These are phyloP conservation scores for Aspergillus wentii DNA, from an alignment of 495 filamentous ascomycete genomes.

Conservation along the genomic window DNA sequence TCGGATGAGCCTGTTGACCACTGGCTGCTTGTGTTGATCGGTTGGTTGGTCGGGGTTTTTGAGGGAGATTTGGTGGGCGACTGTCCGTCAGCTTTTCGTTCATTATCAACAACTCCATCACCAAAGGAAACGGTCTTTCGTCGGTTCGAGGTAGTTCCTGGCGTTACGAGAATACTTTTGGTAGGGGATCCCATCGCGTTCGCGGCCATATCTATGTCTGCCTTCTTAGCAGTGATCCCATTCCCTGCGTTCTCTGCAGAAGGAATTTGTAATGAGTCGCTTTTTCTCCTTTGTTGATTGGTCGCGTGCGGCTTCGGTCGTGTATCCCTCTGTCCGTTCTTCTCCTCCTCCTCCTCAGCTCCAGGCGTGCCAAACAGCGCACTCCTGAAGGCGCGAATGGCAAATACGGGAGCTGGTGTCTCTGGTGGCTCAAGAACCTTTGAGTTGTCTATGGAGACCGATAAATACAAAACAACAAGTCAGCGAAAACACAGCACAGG, in stretches of 20 bases:
- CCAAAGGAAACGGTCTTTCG: constrained; percentile 92
- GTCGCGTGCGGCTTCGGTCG: constrained; percentile 14
- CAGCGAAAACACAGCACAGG: constrained; percentile 8
- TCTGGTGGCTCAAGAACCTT: constrained; percentile 64
- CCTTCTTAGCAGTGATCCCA: constrained; percentile 16
- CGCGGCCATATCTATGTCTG: constrained; percentile 20
- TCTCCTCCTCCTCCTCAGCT: constrained; percentile 33
- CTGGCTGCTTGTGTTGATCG: constrained; percentile 62
- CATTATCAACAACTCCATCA: constrained; percentile 59
- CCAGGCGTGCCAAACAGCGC: constrained; percentile 86
- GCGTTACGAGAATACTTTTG: constrained; percentile 84
- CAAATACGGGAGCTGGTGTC: constrained; percentile 91
- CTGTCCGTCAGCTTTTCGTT: constrained; percentile 41
- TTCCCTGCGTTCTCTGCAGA: constrained; percentile 18
- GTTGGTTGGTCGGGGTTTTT: constrained; percentile 33
- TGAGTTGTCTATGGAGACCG: constrained; percentile 24
- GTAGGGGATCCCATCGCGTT: constrained; percentile 53
- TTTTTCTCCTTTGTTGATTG: constrained; percentile 18
- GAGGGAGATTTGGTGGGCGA: constrained; percentile 18
- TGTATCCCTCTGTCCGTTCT: constrained; percentile 4
- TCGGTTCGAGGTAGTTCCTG: constrained; percentile 70
- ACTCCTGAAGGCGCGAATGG: constrained; percentile 85
- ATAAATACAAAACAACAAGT: constrained; percentile 14
- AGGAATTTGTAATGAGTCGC: constrained; percentile 13
- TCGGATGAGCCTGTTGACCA: constrained; percentile 53